Percentiles rank a stretch among this genome's conserved stretches.
Evolutionary conservation across 83 land plant genomes (phyloP).

Genomic region (Isoetes engelmannii): DNA sequence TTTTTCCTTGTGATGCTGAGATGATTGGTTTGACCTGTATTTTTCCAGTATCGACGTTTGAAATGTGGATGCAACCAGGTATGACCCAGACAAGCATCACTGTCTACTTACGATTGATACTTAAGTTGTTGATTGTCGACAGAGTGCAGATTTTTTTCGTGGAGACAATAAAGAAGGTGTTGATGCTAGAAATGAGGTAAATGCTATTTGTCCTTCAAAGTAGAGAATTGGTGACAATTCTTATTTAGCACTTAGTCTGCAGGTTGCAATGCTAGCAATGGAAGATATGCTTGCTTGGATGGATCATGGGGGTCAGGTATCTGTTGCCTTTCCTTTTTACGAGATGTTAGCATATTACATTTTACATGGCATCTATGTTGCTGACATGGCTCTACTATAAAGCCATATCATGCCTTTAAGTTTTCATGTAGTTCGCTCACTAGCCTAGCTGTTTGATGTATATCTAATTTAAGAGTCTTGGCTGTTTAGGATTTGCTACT

Average conservation of each 20-base stretch:
- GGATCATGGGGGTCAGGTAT: slow-evolving; percentile 99
- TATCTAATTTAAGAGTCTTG: too few species aligned
- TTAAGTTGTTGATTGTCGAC: slow-evolving; percentile 5
- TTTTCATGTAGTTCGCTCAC: too few species aligned
- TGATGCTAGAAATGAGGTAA: slow-evolving; percentile 98
- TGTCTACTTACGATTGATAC: neutral
- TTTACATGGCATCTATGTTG: too few species aligned
- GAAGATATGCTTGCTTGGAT: slow-evolving; percentile 99
- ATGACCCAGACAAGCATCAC: neutral
- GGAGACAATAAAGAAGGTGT: slow-evolving; percentile 94
- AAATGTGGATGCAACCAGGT: slow-evolving; percentile 95
- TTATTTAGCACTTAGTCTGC: slow-evolving; percentile 4
- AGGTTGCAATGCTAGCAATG: slow-evolving; percentile 98
- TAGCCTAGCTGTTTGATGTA: too few species aligned
- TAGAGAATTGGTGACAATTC: neutral
- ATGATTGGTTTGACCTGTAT: slow-evolving; percentile 1
- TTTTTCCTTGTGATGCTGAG: neutral
- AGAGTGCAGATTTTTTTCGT: slow-evolving; percentile 94
- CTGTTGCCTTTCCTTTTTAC: neutral
- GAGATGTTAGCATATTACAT: too few species aligned
- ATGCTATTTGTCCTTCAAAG: neutral
- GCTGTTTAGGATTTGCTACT: too few species aligned
- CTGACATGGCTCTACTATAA: too few species aligned
- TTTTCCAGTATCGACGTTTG: slow-evolving; percentile 84
- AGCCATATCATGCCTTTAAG: too few species aligned